Conservation (phyloP, 345 rosid genomes). For the Gossypium ekmanianum region DNA sequence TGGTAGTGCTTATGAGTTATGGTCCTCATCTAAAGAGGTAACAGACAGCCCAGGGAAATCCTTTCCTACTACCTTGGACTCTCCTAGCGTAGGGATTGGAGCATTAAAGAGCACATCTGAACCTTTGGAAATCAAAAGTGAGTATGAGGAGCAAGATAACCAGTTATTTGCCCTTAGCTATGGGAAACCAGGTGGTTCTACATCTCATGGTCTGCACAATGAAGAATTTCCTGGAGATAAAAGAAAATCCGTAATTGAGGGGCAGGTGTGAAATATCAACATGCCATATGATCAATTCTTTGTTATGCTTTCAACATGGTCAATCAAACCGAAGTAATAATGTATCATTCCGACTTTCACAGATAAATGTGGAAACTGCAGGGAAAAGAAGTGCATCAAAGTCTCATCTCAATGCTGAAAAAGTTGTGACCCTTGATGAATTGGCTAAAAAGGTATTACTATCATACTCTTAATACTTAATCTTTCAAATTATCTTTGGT, state of each 20-base stretch:
- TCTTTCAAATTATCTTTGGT: slow-evolving; percentile 4
- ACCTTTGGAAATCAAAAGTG: slow-evolving; percentile 37
- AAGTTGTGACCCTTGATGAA: slow-evolving; percentile 19
- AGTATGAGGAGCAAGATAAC: slow-evolving; percentile 49
- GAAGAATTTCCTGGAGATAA: slow-evolving; percentile 34
- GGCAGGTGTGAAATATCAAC: slow-evolving; percentile 51
- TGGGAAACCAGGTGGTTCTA: slow-evolving; percentile 37
- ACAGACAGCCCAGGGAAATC: slow-evolving; percentile 46
- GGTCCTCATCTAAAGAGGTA: slow-evolving; percentile 70
- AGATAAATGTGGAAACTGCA: slow-evolving; percentile 27
- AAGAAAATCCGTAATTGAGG: slow-evolving; percentile 28
- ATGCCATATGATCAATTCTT: background rate
- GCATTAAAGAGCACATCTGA: slow-evolving; percentile 34
- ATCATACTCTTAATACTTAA: background rate
- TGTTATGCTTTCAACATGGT: slow-evolving; percentile 10
- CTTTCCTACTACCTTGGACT: slow-evolving; percentile 41
- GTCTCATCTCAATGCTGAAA: slow-evolving; percentile 26
- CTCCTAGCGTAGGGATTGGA: slow-evolving; percentile 45
- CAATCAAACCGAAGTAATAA: background rate
- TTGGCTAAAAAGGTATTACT: slow-evolving; percentile 37
- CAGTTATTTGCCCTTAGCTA: slow-evolving; percentile 33
- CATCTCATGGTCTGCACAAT: slow-evolving; percentile 39
- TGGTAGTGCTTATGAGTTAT: slow-evolving; percentile 60
- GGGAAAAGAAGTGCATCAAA: slow-evolving; percentile 26
- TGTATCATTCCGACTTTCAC: slow-evolving; percentile 13